phyloP scores from a whole-genome alignment of 306 rosid genomes.

The Vigna mungo region DNA sequence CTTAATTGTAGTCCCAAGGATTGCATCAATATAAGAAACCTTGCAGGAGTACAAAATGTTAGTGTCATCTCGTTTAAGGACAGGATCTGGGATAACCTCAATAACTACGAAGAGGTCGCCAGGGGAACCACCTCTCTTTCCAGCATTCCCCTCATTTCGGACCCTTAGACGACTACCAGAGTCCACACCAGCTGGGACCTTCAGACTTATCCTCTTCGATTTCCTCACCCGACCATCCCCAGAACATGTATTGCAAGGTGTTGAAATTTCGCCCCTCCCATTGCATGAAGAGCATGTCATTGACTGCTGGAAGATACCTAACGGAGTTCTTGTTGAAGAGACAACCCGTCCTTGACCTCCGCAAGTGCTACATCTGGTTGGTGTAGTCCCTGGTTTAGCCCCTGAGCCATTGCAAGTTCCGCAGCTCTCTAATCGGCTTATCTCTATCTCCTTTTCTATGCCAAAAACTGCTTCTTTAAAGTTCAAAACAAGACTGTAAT shows the following conservation, averaged over 20 bases:
- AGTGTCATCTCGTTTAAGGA: constrained; percentile 86
- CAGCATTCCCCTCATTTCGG: constrained; percentile 90
- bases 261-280: constrained; percentile 83
- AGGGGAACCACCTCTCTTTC: constrained; percentile 83
- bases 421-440: constrained; percentile 84
- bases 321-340: constrained; percentile 84
- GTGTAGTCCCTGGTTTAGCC: constrained; percentile 88
- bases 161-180: constrained; percentile 95
- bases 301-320: constrained; percentile 94
- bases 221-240: constrained; percentile 92
- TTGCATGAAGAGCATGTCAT: constrained; percentile 90
- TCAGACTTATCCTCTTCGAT: constrained; percentile 88
- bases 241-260: constrained; percentile 91
- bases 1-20: constrained; percentile 84
- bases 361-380: constrained; percentile 82
- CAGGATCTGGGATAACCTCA: constrained; percentile 85
- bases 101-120: constrained; percentile 89
- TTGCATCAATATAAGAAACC: constrained; percentile 88
- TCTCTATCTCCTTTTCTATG: constrained; percentile 88
- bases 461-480: constrained; percentile 97
- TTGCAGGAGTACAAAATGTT: constrained; percentile 87
- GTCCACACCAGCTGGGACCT: constrained; percentile 95
- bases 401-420: constrained; percentile 94
- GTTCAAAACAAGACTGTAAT: constrained; percentile 78
- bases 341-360: constrained; percentile 98